These are phyloP conservation scores for Capsicum rhomboideum DNA, from an alignment of 257 asterid species.

Conservation along the genomic window DNA sequence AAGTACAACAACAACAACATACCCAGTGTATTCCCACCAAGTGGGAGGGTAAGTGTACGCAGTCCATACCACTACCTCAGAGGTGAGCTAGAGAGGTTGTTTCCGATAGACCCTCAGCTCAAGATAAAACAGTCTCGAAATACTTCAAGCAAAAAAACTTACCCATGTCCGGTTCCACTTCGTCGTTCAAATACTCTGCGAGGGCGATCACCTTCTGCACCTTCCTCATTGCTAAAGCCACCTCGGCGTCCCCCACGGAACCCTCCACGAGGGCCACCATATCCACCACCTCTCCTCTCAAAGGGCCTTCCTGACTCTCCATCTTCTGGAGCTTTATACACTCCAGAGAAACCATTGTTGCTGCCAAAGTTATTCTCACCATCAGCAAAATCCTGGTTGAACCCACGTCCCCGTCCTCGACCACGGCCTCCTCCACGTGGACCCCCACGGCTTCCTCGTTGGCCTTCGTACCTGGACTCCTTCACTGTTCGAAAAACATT, in stretches of 20 bases:
- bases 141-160: background rate
- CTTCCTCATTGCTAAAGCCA: constrained; percentile 24
- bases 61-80: too few relatives aligned
- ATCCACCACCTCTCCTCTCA: constrained; percentile 18
- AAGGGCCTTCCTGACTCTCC: constrained; percentile 17
- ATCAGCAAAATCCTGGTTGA: constrained; percentile 12
- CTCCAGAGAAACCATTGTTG: constrained; percentile 23
- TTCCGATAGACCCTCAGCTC: too few relatives aligned
- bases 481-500: constrained; percentile 16
- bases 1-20: too few relatives aligned
- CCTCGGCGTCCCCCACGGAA: constrained; percentile 30
- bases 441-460: constrained; percentile 28
- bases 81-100: too few relatives aligned
- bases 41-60: too few relatives aligned
- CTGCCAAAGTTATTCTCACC: constrained; percentile 11
- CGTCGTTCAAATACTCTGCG: constrained; percentile 23
- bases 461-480: constrained; percentile 24
- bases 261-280: constrained; percentile 27
- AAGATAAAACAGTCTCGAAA: too few relatives aligned
- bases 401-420: constrained; percentile 18
- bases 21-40: too few relatives aligned
- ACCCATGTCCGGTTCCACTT: constrained; percentile 38
- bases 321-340: constrained; percentile 16
- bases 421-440: constrained; percentile 29
- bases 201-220: constrained; percentile 17